phyloP scores from a whole-genome alignment of 805 yeast genomes.

The Candida sanyiensis region DNA sequence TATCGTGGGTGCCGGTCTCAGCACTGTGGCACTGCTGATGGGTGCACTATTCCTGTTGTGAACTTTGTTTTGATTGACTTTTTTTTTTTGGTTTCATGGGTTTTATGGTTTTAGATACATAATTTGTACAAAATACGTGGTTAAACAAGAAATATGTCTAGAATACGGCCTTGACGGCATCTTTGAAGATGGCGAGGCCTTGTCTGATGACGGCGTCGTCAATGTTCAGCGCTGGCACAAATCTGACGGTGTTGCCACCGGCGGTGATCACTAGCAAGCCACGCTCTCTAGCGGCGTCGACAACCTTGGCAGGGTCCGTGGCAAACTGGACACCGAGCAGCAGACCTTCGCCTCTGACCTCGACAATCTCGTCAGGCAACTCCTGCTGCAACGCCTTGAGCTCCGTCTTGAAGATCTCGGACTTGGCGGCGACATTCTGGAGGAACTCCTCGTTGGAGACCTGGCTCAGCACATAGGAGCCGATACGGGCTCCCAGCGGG shows the following conservation, averaged over 20 bases:
- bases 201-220: conserved; percentile 58
- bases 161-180: conserved; percentile 39
- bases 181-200: conserved; percentile 67
- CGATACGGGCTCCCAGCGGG: conserved; percentile 84
- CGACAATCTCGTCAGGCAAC: conserved; percentile 56
- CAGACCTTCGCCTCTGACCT: conserved; percentile 84
- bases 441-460: conserved; percentile 59
- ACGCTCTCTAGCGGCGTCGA: conserved; percentile 63
- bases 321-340: conserved; percentile 77
- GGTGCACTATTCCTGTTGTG: conserved; percentile 1
- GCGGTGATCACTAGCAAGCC: conserved; percentile 87
- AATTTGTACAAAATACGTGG: too few species aligned
- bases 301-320: conserved; percentile 56
- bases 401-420: conserved; percentile 48
- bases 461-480: conserved; percentile 64
- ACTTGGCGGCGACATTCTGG: conserved; percentile 51
- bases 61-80: background rate
- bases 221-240: conserved; percentile 89
- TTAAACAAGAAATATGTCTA: too few species aligned
- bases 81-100: too few species aligned
- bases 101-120: too few species aligned
- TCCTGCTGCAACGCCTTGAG: conserved; percentile 45
- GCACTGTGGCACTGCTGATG: conserved; percentile 1
- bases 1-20: conserved; percentile 3
- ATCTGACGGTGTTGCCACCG: conserved; percentile 83